Base-by-base conservation (phyloP, 164 flowering plant genomes). In the Macadamia integrifolia region DNA sequence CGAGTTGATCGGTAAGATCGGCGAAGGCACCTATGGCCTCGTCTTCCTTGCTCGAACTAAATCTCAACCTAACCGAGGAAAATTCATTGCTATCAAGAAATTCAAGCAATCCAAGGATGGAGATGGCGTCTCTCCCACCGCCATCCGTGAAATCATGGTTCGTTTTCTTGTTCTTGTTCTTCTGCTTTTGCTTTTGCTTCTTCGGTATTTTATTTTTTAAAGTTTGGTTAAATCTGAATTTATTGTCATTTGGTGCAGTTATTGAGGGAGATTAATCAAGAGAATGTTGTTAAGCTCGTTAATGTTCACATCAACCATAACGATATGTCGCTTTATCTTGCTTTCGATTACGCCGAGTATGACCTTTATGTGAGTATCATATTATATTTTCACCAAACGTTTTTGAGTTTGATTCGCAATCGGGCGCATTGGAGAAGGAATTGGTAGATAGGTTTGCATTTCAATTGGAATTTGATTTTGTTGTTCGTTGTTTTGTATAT, bases 71-170 rank as follows among this genome's bases (percentile, higher is more conserved):
- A 88, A 81, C 71, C 84, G 92, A 28, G 90, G 93, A 60, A 92
- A 91, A 71, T 86, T 86, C 64, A 92, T 95, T 58, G 99, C 99
- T 55, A 95, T 95, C 71, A 95, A 95, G 83, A 92, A 95, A 66
- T 95, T 95, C 83, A 95, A 95, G 82, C 97, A 89, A 74, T 89
- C 98, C 67, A 95, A 95, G 71, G 98, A 95, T 76, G 99, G 98
- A 5, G 98, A 95, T 69, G 99, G 99, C 58, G 93, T 95, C 72
- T 95, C 99, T 30, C 99, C 99, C 53, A 95, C 99, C 10, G 99
- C 99, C 49, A 91, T 95, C 63, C 91, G 99, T 6, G 99, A 95
- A 80, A 95, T 92, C 73, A 92, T 92, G 95, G 95, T 91, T 12
- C 35, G 15, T 50, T 8, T 31, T 70, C 30, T 43, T 58, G 44